Percentiles rank a stretch among this genome's conserved stretches.
These are phyloP conservation scores for Exophiala calicioides DNA, from an alignment of 2,329 filamentous ascomycete species.

Conservation along the genomic window DNA sequence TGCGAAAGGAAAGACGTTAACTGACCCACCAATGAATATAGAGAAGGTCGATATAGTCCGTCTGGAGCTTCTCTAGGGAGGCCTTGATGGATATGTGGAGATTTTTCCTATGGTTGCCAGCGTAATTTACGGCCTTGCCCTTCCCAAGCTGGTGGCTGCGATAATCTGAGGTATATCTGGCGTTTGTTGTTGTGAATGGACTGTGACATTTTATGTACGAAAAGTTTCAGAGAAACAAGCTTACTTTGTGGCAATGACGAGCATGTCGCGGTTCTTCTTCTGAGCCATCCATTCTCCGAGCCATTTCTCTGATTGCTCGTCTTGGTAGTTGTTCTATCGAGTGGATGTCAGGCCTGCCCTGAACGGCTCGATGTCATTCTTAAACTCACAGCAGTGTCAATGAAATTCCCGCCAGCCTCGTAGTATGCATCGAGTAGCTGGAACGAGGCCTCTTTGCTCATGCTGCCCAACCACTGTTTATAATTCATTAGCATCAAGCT, in stretches of 20 bases:
- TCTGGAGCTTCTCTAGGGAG: slow-evolving; percentile 39
- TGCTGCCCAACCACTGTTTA: slow-evolving; percentile 60
- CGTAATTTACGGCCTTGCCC: slow-evolving; percentile 43
- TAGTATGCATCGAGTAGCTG: slow-evolving; percentile 67
- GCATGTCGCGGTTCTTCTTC: slow-evolving; percentile 48
- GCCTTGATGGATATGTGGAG: slow-evolving; percentile 34
- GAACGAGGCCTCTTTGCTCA: slow-evolving; percentile 63
- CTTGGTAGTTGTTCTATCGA: slow-evolving; percentile 65
- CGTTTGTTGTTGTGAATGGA: too few relatives aligned
- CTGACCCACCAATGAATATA: slow-evolving; percentile 56
- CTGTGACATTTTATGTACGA: too few relatives aligned
- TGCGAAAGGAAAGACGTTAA: too few relatives aligned
- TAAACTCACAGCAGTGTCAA: slow-evolving; percentile 58
- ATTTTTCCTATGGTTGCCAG: slow-evolving; percentile 41
- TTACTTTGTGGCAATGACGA: slow-evolving; percentile 60
- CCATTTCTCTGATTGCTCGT: slow-evolving; percentile 63
- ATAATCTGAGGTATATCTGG: slow-evolving; percentile 37
- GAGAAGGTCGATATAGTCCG: slow-evolving; percentile 40
- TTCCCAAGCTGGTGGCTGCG: slow-evolving; percentile 38
- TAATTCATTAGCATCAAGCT: too few relatives aligned
- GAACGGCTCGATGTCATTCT: slow-evolving; percentile 67
- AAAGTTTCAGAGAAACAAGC: not conserved
- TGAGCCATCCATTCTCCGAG: slow-evolving; percentile 59
- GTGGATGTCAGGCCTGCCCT: too few relatives aligned
- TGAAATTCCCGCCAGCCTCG: slow-evolving; percentile 68